Percentiles rank a stretch among this genome's conserved stretches.
These are phyloP conservation scores for Cytospora mali DNA, from an alignment of 2,329 filamentous ascomycete genomes.

Conservation along the genomic window DNA sequence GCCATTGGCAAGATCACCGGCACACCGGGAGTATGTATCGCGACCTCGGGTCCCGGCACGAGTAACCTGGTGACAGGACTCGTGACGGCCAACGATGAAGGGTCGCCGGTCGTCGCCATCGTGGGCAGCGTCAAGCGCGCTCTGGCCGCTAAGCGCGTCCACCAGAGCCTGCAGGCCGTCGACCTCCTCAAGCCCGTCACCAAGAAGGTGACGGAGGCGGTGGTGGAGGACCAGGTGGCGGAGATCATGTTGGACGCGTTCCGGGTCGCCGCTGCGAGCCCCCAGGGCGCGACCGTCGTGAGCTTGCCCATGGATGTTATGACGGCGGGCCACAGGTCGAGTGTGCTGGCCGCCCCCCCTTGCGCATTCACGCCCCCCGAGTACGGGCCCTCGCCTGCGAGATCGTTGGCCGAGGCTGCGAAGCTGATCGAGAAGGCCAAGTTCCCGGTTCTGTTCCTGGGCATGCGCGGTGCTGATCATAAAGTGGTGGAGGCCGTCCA, in stretches of 20 bases:
- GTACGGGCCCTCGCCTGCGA: constrained; percentile 42
- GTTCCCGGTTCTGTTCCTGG: constrained; percentile 49
- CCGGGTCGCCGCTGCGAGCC: constrained; percentile 43
- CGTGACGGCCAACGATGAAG: constrained; percentile 51
- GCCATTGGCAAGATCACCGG: constrained; percentile 50
- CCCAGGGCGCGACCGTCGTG: constrained; percentile 47
- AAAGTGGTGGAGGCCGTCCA: constrained; percentile 46
- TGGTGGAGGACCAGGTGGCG: constrained; percentile 50
- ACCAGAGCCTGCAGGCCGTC: constrained; percentile 48
- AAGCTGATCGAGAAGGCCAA: constrained; percentile 39
- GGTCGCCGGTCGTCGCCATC: constrained; percentile 51
- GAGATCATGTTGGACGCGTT: constrained; percentile 51
- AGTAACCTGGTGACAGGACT: constrained; percentile 50
- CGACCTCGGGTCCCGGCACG: constrained; percentile 50
- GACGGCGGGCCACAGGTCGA: constrained; percentile 39
- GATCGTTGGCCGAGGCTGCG: constrained; percentile 39
- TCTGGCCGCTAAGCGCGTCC: constrained; percentile 48
- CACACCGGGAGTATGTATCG: constrained; percentile 48
- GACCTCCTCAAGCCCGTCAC: constrained; percentile 47
- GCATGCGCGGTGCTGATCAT: constrained; percentile 45
- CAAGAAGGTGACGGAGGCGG: constrained; percentile 45
- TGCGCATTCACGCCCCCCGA: constrained; percentile 44
- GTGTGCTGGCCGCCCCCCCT: constrained; percentile 41
- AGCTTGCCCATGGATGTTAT: constrained; percentile 50
- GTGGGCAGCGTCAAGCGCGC: constrained; percentile 49